phyloP scores from a whole-genome alignment of 257 asterid genomes.

The Solanum megistacrolobum region DNA sequence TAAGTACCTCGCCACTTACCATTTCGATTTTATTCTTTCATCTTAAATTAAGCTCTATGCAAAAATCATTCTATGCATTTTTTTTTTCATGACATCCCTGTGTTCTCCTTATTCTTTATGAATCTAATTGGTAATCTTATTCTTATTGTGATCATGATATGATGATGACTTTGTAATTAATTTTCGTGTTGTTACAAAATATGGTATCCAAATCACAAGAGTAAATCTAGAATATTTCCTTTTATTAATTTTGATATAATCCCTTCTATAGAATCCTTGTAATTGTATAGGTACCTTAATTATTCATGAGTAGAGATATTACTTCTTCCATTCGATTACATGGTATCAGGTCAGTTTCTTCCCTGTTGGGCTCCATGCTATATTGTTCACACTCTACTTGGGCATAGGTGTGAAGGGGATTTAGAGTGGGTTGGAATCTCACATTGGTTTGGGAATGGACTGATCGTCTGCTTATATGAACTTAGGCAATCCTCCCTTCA shows the following conservation, averaged over 20 bases:
- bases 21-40: neutral
- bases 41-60: neutral
- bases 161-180: neutral
- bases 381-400: neutral
- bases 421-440: neutral
- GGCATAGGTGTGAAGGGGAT: neutral
- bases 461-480: neutral
- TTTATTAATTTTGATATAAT: neutral
- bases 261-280: neutral
- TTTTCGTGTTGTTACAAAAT: neutral
- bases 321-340: neutral
- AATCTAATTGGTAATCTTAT: neutral
- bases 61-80: neutral
- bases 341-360: neutral
- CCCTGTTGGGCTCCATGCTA: neutral
- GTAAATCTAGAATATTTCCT: neutral
- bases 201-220: neutral
- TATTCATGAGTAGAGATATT: neutral
- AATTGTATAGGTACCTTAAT: neutral
- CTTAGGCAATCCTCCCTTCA: neutral
- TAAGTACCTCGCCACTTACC: slow-evolving; percentile 19
- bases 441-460: neutral
- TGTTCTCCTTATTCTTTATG: neutral
- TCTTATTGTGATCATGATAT: neutral
- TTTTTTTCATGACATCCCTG: neutral